Conservation (phyloP, 2,329 filamentous ascomycete species). For the Ophiostoma quercus region DNA sequence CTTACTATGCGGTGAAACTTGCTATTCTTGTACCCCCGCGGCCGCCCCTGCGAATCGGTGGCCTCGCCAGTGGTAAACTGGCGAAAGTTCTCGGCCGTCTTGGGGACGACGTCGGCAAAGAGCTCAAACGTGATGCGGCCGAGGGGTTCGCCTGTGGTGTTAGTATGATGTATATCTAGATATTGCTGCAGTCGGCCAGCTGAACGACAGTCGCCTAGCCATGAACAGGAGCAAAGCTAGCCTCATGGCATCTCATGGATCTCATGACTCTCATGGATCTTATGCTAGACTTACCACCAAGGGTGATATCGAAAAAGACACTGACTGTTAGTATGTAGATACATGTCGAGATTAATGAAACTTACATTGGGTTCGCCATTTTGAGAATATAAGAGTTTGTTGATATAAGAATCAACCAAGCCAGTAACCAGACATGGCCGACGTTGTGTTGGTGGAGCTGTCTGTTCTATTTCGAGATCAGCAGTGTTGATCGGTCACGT, state of each 20-base stretch:
- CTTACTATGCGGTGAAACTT: slow-evolving; percentile 91
- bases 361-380: slow-evolving; percentile 17
- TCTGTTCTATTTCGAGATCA: too few species aligned
- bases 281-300: slow-evolving; percentile 54
- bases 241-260: too few species aligned
- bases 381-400: not conserved
- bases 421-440: too few species aligned
- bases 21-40: slow-evolving; percentile 89
- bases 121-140: slow-evolving; percentile 88
- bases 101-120: slow-evolving; percentile 76
- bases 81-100: slow-evolving; percentile 93
- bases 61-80: slow-evolving; percentile 94
- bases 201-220: too few species aligned
- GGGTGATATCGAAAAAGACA: slow-evolving; percentile 45
- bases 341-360: not conserved
- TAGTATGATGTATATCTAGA: too few species aligned
- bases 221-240: too few species aligned
- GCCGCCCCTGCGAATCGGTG: slow-evolving; percentile 68
- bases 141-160: slow-evolving; percentile 69
- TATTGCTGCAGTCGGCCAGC: too few species aligned
- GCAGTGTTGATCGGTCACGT: too few species aligned
- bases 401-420: too few species aligned
- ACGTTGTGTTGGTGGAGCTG: too few species aligned
- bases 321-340: slow-evolving; percentile 27
- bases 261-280: too few species aligned